Percentiles rank a stretch among this genome's conserved stretches.
phyloP scores from a whole-genome alignment of 2,329 filamentous ascomycete species.

The Sordariomycetes sp. region DNA sequence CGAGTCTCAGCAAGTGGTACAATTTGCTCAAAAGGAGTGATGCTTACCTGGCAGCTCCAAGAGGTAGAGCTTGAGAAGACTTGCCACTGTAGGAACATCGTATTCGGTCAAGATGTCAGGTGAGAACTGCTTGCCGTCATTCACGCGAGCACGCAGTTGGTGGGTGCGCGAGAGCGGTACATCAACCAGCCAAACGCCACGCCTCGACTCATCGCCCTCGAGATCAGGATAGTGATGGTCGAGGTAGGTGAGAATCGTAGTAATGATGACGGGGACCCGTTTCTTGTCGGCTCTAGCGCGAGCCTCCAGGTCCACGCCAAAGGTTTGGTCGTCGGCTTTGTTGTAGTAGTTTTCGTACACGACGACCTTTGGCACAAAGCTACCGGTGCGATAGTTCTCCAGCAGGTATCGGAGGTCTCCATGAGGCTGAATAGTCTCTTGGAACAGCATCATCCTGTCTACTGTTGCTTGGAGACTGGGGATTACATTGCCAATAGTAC shows the following conservation, averaged over 20 bases:
- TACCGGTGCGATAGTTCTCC: slow-evolving; percentile 93
- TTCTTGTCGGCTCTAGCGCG: slow-evolving; percentile 90
- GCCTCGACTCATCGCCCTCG: slow-evolving; percentile 87
- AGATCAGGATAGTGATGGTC: slow-evolving; percentile 97
- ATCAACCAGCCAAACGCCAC: slow-evolving; percentile 89
- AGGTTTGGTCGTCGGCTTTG: slow-evolving; percentile 93
- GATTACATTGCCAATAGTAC: slow-evolving; percentile 95
- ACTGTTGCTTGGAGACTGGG: slow-evolving; percentile 91
- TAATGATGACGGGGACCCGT: slow-evolving; percentile 85
- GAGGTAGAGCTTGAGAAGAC: slow-evolving; percentile 86
- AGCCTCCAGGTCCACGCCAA: slow-evolving; percentile 95
- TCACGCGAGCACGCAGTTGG: slow-evolving; percentile 71
- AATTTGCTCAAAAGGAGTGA: background rate
- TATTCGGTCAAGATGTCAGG: slow-evolving; percentile 74
- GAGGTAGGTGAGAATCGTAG: slow-evolving; percentile 85
- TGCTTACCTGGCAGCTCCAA: slow-evolving; percentile 85
- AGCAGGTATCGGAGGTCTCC: slow-evolving; percentile 88
- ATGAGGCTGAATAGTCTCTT: slow-evolving; percentile 92
- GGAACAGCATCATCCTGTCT: slow-evolving; percentile 98
- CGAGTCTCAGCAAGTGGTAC: slow-evolving; percentile 13
- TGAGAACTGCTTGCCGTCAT: slow-evolving; percentile 75
- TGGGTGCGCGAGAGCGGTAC: slow-evolving; percentile 81
- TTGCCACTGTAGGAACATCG: slow-evolving; percentile 90
- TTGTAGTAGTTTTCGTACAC: slow-evolving; percentile 99
- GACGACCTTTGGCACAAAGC: slow-evolving; percentile 81